Evolutionary conservation across 2,329 filamentous ascomycete genomes (phyloP), one percentile per base, ranked within the genome.

Genomic region (Fusarium beomiforme): DNA sequence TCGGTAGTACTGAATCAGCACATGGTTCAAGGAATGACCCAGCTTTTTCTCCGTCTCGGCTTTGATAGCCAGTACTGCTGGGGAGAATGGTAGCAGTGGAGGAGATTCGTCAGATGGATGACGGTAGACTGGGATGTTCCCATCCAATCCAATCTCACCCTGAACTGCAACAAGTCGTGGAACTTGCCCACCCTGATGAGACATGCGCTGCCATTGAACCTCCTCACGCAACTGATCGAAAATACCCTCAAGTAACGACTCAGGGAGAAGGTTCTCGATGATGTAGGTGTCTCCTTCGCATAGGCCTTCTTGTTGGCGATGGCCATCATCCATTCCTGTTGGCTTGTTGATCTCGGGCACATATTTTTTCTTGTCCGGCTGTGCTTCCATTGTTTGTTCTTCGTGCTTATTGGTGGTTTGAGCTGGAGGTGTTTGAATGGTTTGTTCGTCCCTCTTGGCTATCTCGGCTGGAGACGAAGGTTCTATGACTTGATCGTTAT

Each of bases 1-100:
- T n/a, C 96, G 93, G 78, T 99, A 99, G 63, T 94, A 88, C 78
- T 99, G 96, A 47, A 99, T 97, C 50, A 99, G 83, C 2, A 91
- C 95, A 78, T 99, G 96, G 76, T 99, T 99, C 43, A 99, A 82
- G 2, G 88, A 83, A 76, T 98, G 96, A 1, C 93, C 92, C 3
- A 97, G 86, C 19, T 89, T 84, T 60, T 87, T 85, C 79, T 97
- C 93, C 1, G 94, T 91, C 59, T 87, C 86, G 17, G 82, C 79
- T 64, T 91, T 90, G 64, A 98, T 90, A 37, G 85, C 82, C 21
- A 90, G 82, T 2, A 98, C 92, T 0, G 89, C 90, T 0, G 90
- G 85, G 0, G 93, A 92, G 81, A 97, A 98, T 4, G 90, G 85
- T 2, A 91, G 83, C 17, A 98, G 81, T 1, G 93, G 90, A 1